Evolutionary conservation across 495 filamentous ascomycete genomes (phyloP), one percentile per base, ranked within the genome.

Genomic region (Alectoria sarmentosa): DNA sequence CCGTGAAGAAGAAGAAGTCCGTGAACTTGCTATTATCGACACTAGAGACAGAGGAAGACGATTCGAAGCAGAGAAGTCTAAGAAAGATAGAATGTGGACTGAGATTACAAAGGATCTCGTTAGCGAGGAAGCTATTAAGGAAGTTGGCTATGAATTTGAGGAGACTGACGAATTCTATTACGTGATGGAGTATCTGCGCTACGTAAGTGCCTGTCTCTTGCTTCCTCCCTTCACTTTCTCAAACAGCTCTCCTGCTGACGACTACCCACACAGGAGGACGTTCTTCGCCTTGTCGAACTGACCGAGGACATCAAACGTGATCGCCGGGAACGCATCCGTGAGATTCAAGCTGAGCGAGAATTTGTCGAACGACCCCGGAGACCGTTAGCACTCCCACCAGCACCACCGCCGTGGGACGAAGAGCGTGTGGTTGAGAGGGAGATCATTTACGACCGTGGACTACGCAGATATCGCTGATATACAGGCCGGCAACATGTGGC

Each of bases 71-170:
- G 61, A 75, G 62, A 77, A 78, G 44, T 70, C 75, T 39, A 71
- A 69, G 26, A 73, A 82, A 60, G 86, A 85, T 57, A 84, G 89
- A 64, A 88, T 96, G 74, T 98, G 95, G 95, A 98, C 94, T 0
- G 94, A 98, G 73, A 92, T 98, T 69, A 96, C 92, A 11, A 97
- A 96, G 77, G 91, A 96, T 68, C 74, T 98, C 57, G 91, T 98
- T 17, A 82, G 88, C 46, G 83, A 85, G 62, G 93, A 98, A 71
- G 95, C 94, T 0, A 90, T 98, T 67, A 87, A 96, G 65, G 77
- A 86, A 60, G 73, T 85, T 64, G 91, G 91, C 0, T 98, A 95
- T 75, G 90, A 91, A 68, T 98, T 85, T 70, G 92, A 98, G 71
- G 93, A 98, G 78, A 94, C 90, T 3, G 88, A 90, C 59, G 84